Evolutionary conservation across 1,284 basidiomycete genomes (phyloP).

Genomic region (Schizopora paradoxa): DNA sequence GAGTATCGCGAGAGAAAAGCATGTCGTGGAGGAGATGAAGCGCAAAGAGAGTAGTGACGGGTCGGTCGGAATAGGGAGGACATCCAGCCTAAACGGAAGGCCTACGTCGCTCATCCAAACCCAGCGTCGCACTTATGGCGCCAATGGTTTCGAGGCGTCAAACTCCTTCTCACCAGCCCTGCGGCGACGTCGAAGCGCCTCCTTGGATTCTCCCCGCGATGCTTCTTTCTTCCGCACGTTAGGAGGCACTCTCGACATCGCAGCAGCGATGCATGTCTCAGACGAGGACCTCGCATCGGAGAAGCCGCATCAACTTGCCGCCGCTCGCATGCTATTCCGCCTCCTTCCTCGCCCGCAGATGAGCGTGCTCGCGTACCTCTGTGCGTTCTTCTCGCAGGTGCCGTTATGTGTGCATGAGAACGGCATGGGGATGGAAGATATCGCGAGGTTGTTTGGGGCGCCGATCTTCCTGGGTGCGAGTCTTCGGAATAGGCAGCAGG

Average conservation of each 20-base stretch:
- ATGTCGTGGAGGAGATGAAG: slow-evolving; percentile 25
- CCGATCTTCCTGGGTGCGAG: slow-evolving; percentile 9
- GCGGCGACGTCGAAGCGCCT: background rate
- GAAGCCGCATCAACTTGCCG: slow-evolving; percentile 32
- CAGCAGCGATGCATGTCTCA: background rate
- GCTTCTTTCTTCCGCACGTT: background rate
- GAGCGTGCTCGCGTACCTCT: slow-evolving; percentile 55
- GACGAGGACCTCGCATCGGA: slow-evolving; percentile 25
- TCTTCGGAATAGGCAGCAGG: no score
- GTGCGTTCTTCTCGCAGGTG: slow-evolving; percentile 47
- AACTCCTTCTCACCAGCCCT: background rate
- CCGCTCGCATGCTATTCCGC: slow-evolving; percentile 51
- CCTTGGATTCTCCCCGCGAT: slow-evolving; percentile 7
- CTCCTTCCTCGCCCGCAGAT: slow-evolving; percentile 54
- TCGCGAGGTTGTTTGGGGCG: slow-evolving; percentile 11
- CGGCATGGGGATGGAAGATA: slow-evolving; percentile 9
- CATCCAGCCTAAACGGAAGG: slow-evolving; percentile 21
- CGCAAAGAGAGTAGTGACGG: slow-evolving; percentile 12
- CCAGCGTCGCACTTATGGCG: no score
- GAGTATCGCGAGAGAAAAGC: slow-evolving; percentile 32
- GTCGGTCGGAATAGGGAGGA: slow-evolving; percentile 17
- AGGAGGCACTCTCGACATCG: background rate
- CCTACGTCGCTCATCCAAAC: slow-evolving; percentile 11
- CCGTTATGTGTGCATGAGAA: slow-evolving; percentile 10
- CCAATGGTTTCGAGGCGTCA: background rate